Conservation (phyloP, 805 yeast genomes). For the Starmerella gropengiesseri region DNA sequence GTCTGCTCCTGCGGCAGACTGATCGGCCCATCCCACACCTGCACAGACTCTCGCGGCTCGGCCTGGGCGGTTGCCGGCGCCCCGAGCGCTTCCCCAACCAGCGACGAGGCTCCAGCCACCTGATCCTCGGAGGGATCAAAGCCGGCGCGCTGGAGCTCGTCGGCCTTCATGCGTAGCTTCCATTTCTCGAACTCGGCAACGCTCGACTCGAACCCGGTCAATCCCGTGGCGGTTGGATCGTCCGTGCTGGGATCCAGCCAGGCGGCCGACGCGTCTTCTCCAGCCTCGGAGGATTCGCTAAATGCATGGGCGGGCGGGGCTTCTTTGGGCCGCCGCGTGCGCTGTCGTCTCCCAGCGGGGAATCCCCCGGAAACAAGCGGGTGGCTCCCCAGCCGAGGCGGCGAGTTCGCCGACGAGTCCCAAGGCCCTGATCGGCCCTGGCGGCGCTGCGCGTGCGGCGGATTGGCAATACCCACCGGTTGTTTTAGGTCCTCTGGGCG, state of each 20-base stretch:
- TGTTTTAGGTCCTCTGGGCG: constrained; percentile 12
- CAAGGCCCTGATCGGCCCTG: constrained; percentile 1
- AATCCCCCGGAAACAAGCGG: constrained; percentile 8
- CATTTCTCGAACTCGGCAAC: constrained; percentile 26
- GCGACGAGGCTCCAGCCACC: not conserved
- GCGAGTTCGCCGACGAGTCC: too few species aligned
- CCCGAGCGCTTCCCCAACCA: not conserved
- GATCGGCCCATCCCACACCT: constrained; percentile 3
- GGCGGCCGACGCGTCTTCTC: constrained; percentile 11
- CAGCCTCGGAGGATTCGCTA: not conserved
- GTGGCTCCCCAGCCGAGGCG: constrained; percentile 2
- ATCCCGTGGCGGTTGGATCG: constrained; percentile 9
- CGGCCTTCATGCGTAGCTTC: constrained; percentile 18
- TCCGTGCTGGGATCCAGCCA: constrained; percentile 20
- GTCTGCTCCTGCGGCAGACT: not conserved
- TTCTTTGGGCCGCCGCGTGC: constrained; percentile 4
- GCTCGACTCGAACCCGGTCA: constrained; percentile 11
- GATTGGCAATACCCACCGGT: not conserved
- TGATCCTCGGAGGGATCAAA: not conserved
- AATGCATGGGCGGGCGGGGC: not conserved
- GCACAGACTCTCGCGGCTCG: too few species aligned
- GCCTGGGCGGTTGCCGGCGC: not conserved
- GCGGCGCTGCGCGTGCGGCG: not conserved
- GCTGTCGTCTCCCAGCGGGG: constrained; percentile 6
- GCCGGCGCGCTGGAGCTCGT: constrained; percentile 1